These are phyloP conservation scores for Fusarium luffae DNA, from an alignment of 2,329 filamentous ascomycete genomes.

Conservation along the genomic window DNA sequence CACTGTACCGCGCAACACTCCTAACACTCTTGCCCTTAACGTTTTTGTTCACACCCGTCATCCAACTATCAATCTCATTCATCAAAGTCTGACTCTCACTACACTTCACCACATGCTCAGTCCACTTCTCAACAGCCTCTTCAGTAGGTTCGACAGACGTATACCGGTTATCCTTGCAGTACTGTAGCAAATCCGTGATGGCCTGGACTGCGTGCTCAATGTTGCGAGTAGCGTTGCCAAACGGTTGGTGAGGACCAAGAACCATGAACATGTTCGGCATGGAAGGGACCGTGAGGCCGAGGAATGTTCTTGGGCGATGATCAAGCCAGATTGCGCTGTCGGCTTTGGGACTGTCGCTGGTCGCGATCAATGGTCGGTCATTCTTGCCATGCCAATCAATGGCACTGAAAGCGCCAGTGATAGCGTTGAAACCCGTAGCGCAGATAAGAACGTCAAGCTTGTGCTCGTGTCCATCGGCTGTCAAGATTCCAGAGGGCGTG, in stretches of 20 bases:
- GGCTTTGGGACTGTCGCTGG: constrained; percentile 9
- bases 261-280: constrained; percentile 44
- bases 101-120: constrained; percentile 59
- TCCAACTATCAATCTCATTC: constrained; percentile 58
- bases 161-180: constrained; percentile 23
- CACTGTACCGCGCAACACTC: constrained; percentile 48
- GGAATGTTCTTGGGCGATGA: constrained; percentile 15
- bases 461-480: constrained; percentile 12
- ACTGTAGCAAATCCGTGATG: constrained; percentile 19
- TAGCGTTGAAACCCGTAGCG: constrained; percentile 35
- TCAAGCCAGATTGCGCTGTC: constrained; percentile 34
- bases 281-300: constrained; percentile 9
- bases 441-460: constrained; percentile 33
- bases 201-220: constrained; percentile 16
- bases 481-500: constrained; percentile 9
- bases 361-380: constrained; percentile 13
- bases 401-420: constrained; percentile 28
- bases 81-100: constrained; percentile 54
- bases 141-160: constrained; percentile 15
- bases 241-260: constrained; percentile 33
- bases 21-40: constrained; percentile 59
- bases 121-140: constrained; percentile 34
- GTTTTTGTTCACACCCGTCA: constrained; percentile 66
- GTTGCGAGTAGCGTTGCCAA: constrained; percentile 34
- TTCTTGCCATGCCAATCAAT: constrained; percentile 35